A percentile compares a stretch with the other conserved stretches of the same genome.
These are phyloP conservation scores for Fonsecaea pedrosoi DNA, from an alignment of 2,329 filamentous ascomycete species.

Conservation along the genomic window DNA sequence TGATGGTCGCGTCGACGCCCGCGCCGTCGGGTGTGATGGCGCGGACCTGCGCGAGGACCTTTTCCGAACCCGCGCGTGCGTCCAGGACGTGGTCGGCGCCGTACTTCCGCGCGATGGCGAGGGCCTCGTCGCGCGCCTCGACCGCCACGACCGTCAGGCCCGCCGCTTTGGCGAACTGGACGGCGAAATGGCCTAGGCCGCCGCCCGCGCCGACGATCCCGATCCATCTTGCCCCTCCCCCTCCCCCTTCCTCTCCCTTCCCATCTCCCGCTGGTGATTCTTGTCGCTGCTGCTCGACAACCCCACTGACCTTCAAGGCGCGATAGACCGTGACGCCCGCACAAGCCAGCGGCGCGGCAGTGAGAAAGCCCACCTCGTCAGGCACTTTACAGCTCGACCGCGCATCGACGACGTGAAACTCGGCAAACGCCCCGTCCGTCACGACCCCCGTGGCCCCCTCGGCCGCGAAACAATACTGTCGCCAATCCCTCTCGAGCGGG, in stretches of 20 bases:
- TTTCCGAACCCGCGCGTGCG: conserved; percentile 55
- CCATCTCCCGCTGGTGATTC: too few relatives aligned
- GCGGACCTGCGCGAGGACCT: conserved; percentile 57
- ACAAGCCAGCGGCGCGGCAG: conserved; percentile 64
- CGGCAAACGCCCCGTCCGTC: conserved; percentile 62
- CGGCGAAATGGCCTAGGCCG: conserved; percentile 56
- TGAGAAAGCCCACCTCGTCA: conserved; percentile 55
- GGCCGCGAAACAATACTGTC: conserved; percentile 60
- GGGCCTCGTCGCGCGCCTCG: conserved; percentile 61
- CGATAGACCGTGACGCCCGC: conserved; percentile 61
- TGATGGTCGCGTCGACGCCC: conserved; percentile 61
- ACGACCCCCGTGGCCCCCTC: conserved; percentile 57
- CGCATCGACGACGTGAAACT: conserved; percentile 61
- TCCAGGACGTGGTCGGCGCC: conserved; percentile 61
- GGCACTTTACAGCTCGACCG: conserved; percentile 56
- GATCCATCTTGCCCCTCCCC: conserved; percentile 44
- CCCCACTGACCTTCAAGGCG: conserved; percentile 50
- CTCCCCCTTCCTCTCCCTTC: too few relatives aligned
- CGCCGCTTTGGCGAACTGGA: conserved; percentile 41
- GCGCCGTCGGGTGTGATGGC: conserved; percentile 53
- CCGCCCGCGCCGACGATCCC: conserved; percentile 59
- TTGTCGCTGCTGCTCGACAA: conserved; percentile 35
- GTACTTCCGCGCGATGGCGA: conserved; percentile 54
- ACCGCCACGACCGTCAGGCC: conserved; percentile 62
- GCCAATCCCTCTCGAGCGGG: conserved; percentile 37